Base-by-base conservation (phyloP, 208 protist species). In the Polymyxa betae region DNA sequence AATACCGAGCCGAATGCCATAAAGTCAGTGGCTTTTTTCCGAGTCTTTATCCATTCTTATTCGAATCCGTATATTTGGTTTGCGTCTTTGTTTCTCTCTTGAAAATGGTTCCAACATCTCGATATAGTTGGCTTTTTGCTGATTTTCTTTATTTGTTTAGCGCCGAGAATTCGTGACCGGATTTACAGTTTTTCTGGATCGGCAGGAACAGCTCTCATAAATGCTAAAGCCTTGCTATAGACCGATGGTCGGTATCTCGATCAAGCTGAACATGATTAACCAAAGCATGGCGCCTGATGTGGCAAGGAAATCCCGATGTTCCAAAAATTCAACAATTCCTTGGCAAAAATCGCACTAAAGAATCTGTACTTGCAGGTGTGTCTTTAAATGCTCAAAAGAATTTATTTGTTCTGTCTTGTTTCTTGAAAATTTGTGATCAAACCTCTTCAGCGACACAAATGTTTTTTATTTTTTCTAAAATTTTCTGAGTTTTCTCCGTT, bases 231-330 rank as follows among this genome's bases (percentile, higher is more conserved):
- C 0, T 93, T 98, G 44, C 89, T 98, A 24, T 99, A 97, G 97
- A 98, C 98, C 0, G 98, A 99, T 91, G 98, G 97, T 0, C 96
- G 98, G 41, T 99, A 99, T 94, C 98, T 96, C 93, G 60, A 97
- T 38, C 97, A 98, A 88, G 98, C 97, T 0, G 94, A 93, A 52
- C 87, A 95, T 44, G 89, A 97, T 91, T 98, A 5, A 38, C 40
- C 12, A 12, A n/a, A 0, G 45, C 88, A 54, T 94, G 92, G 93
- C 92, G 49, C 10, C 89, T 96, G 1, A 95, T 95, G 94, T 89
- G 91, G 0, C 87, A 92, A 66, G 89, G 93, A 40, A 45, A 94
- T 35, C 88, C 88, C 10, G 93, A 93, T 29, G 92, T 92, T 5
- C 91, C 90, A 24, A 77, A 90, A 0, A 88, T 93, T 12, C 43